These are phyloP conservation scores for Psophocarpus tetragonolobus DNA, from an alignment of 306 rosid genomes.

Conservation along the genomic window DNA sequence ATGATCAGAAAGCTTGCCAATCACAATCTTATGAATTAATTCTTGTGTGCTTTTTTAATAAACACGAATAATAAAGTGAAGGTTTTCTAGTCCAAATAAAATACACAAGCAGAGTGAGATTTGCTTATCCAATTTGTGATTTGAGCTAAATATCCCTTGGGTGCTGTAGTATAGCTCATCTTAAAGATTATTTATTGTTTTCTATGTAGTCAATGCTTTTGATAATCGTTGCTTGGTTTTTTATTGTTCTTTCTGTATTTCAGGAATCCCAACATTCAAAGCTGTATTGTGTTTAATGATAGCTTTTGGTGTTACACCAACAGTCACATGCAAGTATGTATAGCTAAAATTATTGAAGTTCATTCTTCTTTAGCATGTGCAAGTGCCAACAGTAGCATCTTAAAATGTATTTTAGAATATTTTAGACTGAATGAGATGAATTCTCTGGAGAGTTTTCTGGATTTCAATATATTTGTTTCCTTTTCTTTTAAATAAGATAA, in stretches of 20 bases:
- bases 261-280: slow-evolving; percentile 62
- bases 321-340: slow-evolving; percentile 75
- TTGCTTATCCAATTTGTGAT: slow-evolving; percentile 6
- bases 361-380: slow-evolving; percentile 3
- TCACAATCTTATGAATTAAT: neutral
- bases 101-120: neutral
- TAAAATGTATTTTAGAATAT: too few species aligned
- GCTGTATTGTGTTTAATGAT: slow-evolving; percentile 65
- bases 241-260: slow-evolving; percentile 27
- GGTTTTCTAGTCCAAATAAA: neutral
- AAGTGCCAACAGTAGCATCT: too few species aligned
- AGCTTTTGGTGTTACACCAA: slow-evolving; percentile 78
- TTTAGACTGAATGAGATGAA: too few species aligned
- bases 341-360: slow-evolving; percentile 17
- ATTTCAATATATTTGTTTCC: neutral
- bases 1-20: neutral
- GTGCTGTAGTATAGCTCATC: neutral
- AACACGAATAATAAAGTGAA: slow-evolving; percentile 17
- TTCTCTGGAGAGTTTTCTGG: neutral
- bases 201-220: neutral
- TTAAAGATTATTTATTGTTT: neutral
- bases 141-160: neutral
- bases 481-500: neutral
- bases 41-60: neutral
- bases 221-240: slow-evolving; percentile 21